Percentiles rank a stretch among this genome's conserved stretches.
phyloP scores from a whole-genome alignment of 225 moss, liverwort and hornwort species.

The Antitrichia curtipendula region DNA sequence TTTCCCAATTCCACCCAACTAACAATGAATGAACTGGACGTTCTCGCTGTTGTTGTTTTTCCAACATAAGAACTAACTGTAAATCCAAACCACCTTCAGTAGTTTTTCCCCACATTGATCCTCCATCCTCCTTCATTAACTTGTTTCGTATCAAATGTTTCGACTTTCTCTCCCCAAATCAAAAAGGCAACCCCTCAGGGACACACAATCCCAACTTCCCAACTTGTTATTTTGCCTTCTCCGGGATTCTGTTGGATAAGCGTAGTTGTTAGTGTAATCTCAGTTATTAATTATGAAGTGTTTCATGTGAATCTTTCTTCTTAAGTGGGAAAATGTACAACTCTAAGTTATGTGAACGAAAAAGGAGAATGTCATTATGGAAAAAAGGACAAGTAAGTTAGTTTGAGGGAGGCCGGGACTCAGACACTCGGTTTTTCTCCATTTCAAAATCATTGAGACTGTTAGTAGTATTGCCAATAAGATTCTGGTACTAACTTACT shows the following conservation, averaged over 20 bases:
- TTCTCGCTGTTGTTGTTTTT: too few species aligned
- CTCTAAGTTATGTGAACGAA: neutral
- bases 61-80: neutral
- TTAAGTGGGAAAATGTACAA: neutral
- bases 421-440: neutral
- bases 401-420: neutral
- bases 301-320: neutral
- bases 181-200: neutral
- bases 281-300: neutral
- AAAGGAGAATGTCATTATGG: neutral
- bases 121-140: neutral
- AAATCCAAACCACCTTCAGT: neutral
- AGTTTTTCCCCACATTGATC: neutral
- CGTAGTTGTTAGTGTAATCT: neutral
- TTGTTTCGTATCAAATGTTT: neutral
- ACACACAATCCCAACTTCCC: conserved; percentile 1
- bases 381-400: neutral
- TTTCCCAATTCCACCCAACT: too few species aligned
- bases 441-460: neutral
- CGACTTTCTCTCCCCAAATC: neutral
- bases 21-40: too few species aligned
- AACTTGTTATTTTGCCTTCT: neutral
- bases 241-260: neutral
- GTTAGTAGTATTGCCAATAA: neutral
- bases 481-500: neutral